phyloP scores from a whole-genome alignment of 495 filamentous ascomycete genomes.

The Penicillium herquei region DNA sequence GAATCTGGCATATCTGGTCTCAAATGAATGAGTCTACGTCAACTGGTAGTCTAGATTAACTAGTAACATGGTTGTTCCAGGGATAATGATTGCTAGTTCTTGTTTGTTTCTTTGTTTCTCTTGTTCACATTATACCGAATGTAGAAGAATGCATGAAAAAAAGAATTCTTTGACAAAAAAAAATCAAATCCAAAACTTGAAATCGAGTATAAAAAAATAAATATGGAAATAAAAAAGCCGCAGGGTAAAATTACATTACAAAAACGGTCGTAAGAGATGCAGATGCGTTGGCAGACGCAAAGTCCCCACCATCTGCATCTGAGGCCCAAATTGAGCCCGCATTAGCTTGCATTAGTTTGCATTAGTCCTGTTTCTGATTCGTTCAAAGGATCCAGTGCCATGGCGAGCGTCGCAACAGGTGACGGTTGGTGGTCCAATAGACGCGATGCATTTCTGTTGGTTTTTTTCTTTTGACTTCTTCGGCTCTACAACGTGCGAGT shows the following conservation, averaged over 20 bases:
- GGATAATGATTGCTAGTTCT: too few relatives aligned
- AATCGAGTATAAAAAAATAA: not conserved
- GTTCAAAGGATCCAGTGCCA: constrained; percentile 15
- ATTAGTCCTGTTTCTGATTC: constrained; percentile 13
- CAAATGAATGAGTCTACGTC: too few relatives aligned
- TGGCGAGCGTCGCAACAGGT: constrained; percentile 25
- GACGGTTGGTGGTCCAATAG: constrained; percentile 29
- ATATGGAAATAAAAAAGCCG: not conserved
- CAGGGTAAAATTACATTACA: constrained; percentile 1
- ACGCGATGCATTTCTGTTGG: constrained; percentile 31
- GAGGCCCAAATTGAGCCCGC: constrained; percentile 24
- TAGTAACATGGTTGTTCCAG: too few relatives aligned
- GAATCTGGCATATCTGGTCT: too few relatives aligned
- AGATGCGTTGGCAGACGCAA: constrained; percentile 25
- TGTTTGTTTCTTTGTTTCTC: too few relatives aligned
- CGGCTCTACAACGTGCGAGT: constrained; percentile 2
- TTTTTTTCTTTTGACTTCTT: constrained; percentile 15
- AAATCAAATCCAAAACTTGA: too few relatives aligned
- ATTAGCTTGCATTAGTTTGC: constrained; percentile 26
- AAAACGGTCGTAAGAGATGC: constrained; percentile 9
- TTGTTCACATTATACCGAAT: too few relatives aligned
- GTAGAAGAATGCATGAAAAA: too few relatives aligned
- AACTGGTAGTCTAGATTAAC: too few relatives aligned
- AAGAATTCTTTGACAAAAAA: too few relatives aligned
- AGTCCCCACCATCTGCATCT: constrained; percentile 9